phyloP scores from a whole-genome alignment of 352 stramenopile species.

The Pythium volutum region DNA sequence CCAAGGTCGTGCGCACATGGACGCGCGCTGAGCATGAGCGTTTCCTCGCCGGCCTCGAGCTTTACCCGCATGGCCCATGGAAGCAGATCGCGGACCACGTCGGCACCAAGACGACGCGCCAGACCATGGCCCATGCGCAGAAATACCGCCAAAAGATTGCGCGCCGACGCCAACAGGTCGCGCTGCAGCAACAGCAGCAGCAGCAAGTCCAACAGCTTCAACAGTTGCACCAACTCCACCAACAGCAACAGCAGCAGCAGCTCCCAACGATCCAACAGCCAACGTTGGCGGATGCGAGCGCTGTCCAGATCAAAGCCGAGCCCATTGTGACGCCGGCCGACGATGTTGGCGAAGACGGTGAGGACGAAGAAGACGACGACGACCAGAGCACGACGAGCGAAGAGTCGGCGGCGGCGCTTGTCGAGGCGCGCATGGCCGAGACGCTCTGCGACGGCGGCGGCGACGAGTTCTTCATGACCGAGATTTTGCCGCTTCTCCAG shows the following conservation, averaged over 20 bases:
- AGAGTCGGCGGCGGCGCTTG: constrained; percentile 16
- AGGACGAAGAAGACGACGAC: constrained; percentile 17
- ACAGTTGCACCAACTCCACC: constrained; percentile 18
- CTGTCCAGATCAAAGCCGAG: constrained; percentile 8
- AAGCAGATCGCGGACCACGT: constrained; percentile 85
- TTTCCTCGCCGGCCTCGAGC: constrained; percentile 85
- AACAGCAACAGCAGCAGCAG: background rate
- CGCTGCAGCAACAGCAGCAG: constrained; percentile 18
- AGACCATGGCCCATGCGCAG: constrained; percentile 91
- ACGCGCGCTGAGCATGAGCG: constrained; percentile 83
- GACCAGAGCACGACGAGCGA: constrained; percentile 21
- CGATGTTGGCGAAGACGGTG: constrained; percentile 3
- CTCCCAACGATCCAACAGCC: background rate
- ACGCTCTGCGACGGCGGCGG: constrained; percentile 17
- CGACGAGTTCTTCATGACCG: constrained; percentile 33
- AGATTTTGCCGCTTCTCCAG: constrained; percentile 35
- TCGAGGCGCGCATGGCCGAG: constrained; percentile 20
- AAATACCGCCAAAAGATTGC: constrained; percentile 87
- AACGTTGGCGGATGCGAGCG: background rate
- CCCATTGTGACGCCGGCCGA: background rate
- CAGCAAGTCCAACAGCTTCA: constrained; percentile 18
- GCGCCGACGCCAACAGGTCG: constrained; percentile 48
- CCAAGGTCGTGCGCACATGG: constrained; percentile 63
- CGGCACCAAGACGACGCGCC: constrained; percentile 86
- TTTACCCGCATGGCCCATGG: constrained; percentile 84